Evolutionary conservation across 2,329 filamentous ascomycete genomes (phyloP).

Genomic region (Fusarium pilosicola): DNA sequence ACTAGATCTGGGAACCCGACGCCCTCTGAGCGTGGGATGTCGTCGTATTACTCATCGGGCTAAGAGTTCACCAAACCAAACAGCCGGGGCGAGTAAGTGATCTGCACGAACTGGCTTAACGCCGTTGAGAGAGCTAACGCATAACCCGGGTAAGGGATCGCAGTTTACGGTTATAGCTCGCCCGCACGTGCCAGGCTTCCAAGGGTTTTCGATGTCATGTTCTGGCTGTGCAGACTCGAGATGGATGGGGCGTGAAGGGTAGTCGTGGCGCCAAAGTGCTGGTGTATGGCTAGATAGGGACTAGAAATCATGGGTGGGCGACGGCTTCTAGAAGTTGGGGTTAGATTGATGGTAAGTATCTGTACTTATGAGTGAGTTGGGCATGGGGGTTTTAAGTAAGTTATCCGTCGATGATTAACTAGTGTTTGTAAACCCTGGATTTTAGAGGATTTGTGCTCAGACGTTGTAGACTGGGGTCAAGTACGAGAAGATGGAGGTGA

Average conservation of each 20-base stretch:
- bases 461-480: neutral
- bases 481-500: neutral
- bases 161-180: neutral
- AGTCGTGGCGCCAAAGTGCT: constrained; percentile 6
- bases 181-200: neutral
- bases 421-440: neutral
- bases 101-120: constrained; percentile 5
- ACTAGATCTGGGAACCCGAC: constrained; percentile 20
- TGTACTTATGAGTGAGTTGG: constrained; percentile 14
- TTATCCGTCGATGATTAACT: neutral
- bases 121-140: constrained; percentile 26
- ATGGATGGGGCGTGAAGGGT: constrained; percentile 18
- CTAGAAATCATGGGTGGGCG: neutral
- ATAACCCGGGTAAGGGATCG: neutral
- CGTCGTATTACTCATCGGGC: constrained; percentile 27
- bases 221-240: neutral
- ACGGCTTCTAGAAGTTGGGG: constrained; percentile 21
- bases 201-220: neutral
- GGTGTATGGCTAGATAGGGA: constrained; percentile 4
- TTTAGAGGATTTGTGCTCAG: neutral
- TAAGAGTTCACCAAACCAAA: neutral
- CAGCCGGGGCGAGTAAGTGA: constrained; percentile 2
- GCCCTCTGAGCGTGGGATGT: neutral
- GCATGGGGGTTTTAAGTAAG: constrained; percentile 26
- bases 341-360: constrained; percentile 24